Base-by-base conservation (phyloP, 495 filamentous ascomycete genomes). In the Collariella sp. region DNA sequence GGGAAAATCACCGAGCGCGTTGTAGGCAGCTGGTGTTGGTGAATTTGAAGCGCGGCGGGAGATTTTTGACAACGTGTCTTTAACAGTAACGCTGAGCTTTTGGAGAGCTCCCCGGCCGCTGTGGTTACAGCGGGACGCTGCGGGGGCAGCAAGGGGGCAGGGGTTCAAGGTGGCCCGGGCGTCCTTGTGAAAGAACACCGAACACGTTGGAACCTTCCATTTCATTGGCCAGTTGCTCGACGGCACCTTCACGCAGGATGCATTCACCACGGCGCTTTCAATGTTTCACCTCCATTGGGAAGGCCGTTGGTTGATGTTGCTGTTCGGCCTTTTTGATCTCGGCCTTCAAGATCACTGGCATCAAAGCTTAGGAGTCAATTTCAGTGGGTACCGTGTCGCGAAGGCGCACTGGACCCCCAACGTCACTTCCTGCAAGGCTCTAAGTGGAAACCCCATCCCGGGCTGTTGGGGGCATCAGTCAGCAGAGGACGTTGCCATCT, bases 1-100 rank as follows among this genome's bases (percentile, higher is more conserved):
- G 59, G 56, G 61, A 65, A 63, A 66, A 61, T 56, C 60, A 56
- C 56, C 53, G 45, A 57, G 54, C 57, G 52, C 50, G 63, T 55
- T 52, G 58, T 38, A 33, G 56, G 58, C 45, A 61, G 62, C 66
- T 61, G 58, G 35, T 6, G 50, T 62, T 66, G 58, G 55, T 62
- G 60, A 65, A 64, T 67, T 69, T 67, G 62, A 66, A 62, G 62
- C 55, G 58, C 55, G 49, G 55, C 55, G 26, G 53, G 53, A 42
- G 49, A 56, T 56, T 61, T 59, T 57, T 62, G 67, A 67, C 63
- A 67, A 67, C 67, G 67, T 69, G 65, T 69, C 62, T 66, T 65
- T 59, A 62, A 61, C 55, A 54, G 50, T 35, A 48, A 39, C 16
- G 43, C 49, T 48, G 63, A 62, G 56, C 55, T 60, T 41, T 31